Percentiles rank a stretch among this genome's conserved stretches.
Evolutionary conservation across 2,329 filamentous ascomycete species (phyloP).

Genomic region (Hysterium pulicare): DNA sequence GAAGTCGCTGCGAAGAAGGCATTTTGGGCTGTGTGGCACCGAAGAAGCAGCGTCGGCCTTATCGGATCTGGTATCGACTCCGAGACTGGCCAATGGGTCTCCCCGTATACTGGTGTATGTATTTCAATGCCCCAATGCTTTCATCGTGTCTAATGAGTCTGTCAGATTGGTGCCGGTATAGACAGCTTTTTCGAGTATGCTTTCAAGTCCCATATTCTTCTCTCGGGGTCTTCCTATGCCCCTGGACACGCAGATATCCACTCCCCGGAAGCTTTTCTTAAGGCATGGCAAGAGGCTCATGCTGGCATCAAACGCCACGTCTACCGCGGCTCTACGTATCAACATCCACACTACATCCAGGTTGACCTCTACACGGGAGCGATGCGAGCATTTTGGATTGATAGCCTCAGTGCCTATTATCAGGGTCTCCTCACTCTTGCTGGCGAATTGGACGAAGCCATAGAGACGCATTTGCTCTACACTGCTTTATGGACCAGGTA

Average conservation of each 20-base stretch:
- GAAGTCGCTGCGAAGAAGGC: conserved; percentile 86
- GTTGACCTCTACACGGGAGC: conserved; percentile 86
- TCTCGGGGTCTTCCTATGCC: conserved; percentile 63
- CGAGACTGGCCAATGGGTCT: conserved; percentile 85
- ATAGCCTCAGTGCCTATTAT: conserved; percentile 93
- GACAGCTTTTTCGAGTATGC: conserved; percentile 99
- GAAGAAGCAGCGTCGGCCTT: conserved; percentile 78
- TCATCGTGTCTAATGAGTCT: conserved; percentile 6
- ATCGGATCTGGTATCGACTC: conserved; percentile 91
- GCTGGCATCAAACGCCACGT: conserved; percentile 84
- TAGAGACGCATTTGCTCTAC: conserved; percentile 84
- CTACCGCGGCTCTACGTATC: conserved; percentile 70
- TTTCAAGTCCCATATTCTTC: conserved; percentile 85
- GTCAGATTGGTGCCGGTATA: conserved; percentile 81
- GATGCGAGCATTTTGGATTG: conserved; percentile 87
- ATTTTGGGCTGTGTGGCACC: conserved; percentile 95
- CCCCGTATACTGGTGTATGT: conserved; percentile 70
- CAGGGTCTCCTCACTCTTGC: conserved; percentile 82
- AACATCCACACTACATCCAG: conserved; percentile 91
- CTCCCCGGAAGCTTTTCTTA: conserved; percentile 73
- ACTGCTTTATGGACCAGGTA: conserved; percentile 94
- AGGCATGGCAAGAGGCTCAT: conserved; percentile 82
- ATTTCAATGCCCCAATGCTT: conserved; percentile 3
- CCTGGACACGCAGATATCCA: conserved; percentile 55
- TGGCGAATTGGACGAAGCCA: conserved; percentile 86